Evolutionary conservation across 768 basidiomycete genomes (phyloP).

Genomic region (Coprinellus micaceus): DNA sequence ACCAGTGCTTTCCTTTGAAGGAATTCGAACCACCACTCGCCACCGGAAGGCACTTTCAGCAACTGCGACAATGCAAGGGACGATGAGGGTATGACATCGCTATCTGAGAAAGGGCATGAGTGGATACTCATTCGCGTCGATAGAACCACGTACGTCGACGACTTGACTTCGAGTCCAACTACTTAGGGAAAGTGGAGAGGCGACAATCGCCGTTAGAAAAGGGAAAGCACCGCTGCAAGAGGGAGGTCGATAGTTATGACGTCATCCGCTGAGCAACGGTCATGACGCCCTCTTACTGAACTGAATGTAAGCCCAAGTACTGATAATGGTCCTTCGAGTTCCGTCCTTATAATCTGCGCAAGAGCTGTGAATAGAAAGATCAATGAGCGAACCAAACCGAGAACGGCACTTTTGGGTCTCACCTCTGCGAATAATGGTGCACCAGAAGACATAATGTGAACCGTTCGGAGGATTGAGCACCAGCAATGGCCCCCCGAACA

Average conservation of each 20-base stretch:
- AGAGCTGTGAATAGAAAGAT: too few relatives aligned
- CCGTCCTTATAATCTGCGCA: too few relatives aligned
- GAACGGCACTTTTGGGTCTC: too few relatives aligned
- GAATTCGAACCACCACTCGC: background rate
- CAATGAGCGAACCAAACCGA: too few relatives aligned
- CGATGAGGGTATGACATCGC: background rate
- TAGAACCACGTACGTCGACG: background rate
- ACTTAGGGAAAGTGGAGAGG: background rate
- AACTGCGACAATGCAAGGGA: background rate
- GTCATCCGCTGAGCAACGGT: background rate
- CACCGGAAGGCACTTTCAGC: background rate
- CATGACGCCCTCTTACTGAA: background rate
- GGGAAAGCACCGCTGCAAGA: background rate
- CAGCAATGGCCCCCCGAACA: too few relatives aligned
- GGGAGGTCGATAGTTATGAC: background rate
- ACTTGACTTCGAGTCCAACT: background rate
- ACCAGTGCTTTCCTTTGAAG: background rate
- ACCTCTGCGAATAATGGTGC: too few relatives aligned
- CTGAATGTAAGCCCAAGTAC: too few relatives aligned
- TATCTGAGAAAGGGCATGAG: background rate
- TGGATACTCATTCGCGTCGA: background rate
- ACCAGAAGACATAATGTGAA: too few relatives aligned
- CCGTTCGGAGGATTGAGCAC: too few relatives aligned
- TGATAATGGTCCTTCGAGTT: too few relatives aligned
- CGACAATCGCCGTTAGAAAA: background rate